Base-by-base conservation (phyloP, 2,329 filamentous ascomycete species). In the Coleophoma eucalyptorum region DNA sequence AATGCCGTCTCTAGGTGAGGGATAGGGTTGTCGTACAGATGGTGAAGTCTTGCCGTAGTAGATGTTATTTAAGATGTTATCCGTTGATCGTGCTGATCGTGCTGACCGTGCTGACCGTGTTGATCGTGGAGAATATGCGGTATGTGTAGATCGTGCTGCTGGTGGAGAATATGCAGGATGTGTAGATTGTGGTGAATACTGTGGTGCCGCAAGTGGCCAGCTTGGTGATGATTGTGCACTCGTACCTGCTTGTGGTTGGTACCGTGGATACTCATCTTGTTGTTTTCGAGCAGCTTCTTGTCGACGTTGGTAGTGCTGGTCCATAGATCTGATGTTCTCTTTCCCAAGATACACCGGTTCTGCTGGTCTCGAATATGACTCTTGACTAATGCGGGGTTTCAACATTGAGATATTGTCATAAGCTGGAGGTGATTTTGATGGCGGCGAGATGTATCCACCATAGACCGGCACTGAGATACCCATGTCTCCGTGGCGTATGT, bases 401-500 rank as follows among this genome's bases (percentile, higher is more conserved):
- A 11, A n/a, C 15, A 31, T 38, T n/a, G 21, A 10, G 42, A 44
- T 11, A 7, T 31, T 3, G 12, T 44, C 21, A 10, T 26, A 44
- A 13, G 21, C 18, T 15, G 48, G 13, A 43, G 51, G 48, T 18
- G 53, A 53, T 40, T 38, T 42, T 52, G 19, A 18, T 4, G 10
- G 53, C 4, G 54, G 52, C 26, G 53, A 54, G 8, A 50, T 52
- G 47, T 57, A 62, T 11, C 54, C 57, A 31, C 59, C 59, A 12
- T 51, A 37, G 16, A 49, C 55, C 18, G 62, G 61, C 10, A 59
- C 51, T 4, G 61, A 57, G 15, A 63, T 65, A 16, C 60, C 58
- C 15, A 38, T 33, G 16, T 61, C 56, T 6, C 62, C 62, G 42
- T 58, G 62, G n/a, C 61, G 55, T n/a, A 51, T 19, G 48, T 65